Percentiles rank a stretch among this genome's conserved stretches.
Conservation (phyloP, 805 yeast genomes). For the Barnettozyma populi region DNA sequence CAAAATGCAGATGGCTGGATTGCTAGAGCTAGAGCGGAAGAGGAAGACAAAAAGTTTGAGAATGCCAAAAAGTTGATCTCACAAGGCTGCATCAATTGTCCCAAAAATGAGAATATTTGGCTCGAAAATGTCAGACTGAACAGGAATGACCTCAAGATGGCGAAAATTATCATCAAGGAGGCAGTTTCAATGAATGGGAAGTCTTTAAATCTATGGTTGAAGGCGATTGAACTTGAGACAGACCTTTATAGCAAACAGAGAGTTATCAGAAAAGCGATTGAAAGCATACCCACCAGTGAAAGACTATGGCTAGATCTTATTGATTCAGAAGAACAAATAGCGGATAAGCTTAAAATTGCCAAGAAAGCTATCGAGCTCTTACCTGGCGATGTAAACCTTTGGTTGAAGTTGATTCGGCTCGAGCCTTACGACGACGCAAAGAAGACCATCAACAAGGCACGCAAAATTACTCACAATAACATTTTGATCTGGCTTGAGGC, state of each 20-base stretch:
- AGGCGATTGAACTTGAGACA: conserved; percentile 61
- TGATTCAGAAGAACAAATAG: conserved; percentile 48
- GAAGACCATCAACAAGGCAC: conserved; percentile 50
- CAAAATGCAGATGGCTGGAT: conserved; percentile 76
- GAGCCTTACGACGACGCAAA: conserved; percentile 44
- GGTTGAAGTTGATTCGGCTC: conserved; percentile 53
- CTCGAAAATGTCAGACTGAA: conserved; percentile 69
- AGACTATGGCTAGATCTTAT: conserved; percentile 67
- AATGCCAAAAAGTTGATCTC: conserved; percentile 56
- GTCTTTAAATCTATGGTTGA: conserved; percentile 66
- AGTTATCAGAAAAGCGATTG: conserved; percentile 68
- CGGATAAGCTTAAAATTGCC: conserved; percentile 48
- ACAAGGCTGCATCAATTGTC: conserved; percentile 72
- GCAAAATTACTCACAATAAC: conserved; percentile 45
- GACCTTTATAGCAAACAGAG: conserved; percentile 48
- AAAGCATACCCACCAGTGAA: conserved; percentile 49
- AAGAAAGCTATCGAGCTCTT: conserved; percentile 63
- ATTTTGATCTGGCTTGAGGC: conserved; percentile 66
- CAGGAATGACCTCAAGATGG: conserved; percentile 34
- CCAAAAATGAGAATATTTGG: conserved; percentile 73
- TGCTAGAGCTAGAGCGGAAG: conserved; percentile 77
- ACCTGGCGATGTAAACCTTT: conserved; percentile 58
- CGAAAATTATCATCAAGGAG: conserved; percentile 57
- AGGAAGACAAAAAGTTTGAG: conserved; percentile 47
- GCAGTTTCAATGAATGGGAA: conserved; percentile 54